These are phyloP conservation scores for Isoetes engelmannii DNA, from an alignment of 83 land plant genomes.

Conservation along the genomic window DNA sequence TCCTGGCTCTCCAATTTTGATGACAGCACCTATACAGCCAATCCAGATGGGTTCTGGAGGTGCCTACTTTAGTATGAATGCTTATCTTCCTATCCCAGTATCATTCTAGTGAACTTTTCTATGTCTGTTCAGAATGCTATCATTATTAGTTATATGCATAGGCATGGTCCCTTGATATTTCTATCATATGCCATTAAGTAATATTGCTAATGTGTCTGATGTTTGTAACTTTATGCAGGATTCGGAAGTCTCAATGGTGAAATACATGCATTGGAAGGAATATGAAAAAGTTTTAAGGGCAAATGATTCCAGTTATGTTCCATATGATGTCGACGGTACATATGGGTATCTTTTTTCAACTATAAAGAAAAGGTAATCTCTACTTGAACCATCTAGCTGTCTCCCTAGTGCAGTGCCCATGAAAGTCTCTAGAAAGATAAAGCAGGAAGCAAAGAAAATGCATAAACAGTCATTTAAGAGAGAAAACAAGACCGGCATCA, in stretches of 20 bases:
- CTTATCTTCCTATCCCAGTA: too few species aligned
- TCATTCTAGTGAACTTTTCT: too few species aligned
- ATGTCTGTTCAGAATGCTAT: too few species aligned
- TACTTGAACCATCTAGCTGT: not conserved
- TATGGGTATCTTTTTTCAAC: constrained; percentile 61
- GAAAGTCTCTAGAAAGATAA: not conserved
- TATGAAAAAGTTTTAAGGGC: constrained; percentile 41
- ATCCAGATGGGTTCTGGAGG: too few species aligned
- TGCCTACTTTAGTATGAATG: too few species aligned
- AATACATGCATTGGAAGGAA: constrained; percentile 56
- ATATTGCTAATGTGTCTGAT: too few species aligned
- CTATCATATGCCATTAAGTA: too few species aligned
- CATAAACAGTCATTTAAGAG: not conserved
- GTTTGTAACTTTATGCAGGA: constrained; percentile 35
- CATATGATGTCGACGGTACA: constrained; percentile 46
- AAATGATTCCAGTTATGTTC: constrained; percentile 62
- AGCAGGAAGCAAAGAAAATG: not conserved
- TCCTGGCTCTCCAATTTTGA: too few species aligned
- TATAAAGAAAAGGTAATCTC: constrained; percentile 9
- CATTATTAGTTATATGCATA: too few species aligned
- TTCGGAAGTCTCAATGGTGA: constrained; percentile 72
- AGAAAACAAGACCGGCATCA: not conserved
- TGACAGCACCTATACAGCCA: too few species aligned
- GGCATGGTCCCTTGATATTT: too few species aligned
- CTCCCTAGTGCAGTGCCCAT: not conserved